Conservation (phyloP, 2,329 filamentous ascomycete genomes). For the Xylaria sp. region DNA sequence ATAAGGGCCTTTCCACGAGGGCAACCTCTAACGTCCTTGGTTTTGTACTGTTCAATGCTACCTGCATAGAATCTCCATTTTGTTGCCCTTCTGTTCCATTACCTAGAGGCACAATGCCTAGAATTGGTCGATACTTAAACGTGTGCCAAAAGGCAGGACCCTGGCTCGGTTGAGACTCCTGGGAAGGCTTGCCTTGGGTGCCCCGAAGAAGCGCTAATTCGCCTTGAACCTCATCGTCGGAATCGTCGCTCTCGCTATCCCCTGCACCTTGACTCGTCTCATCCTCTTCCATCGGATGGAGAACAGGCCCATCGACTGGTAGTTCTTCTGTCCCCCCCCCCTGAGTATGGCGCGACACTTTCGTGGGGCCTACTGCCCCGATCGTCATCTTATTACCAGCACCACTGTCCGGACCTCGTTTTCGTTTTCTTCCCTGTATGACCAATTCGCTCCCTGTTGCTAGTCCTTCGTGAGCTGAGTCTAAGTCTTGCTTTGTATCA, state of each 20-base stretch:
- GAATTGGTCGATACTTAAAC: slow-evolving; percentile 92
- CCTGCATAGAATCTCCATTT: slow-evolving; percentile 31
- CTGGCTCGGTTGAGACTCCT: slow-evolving; percentile 37
- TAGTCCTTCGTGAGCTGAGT: slow-evolving; percentile 46
- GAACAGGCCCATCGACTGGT: slow-evolving; percentile 40
- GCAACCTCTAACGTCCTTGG: slow-evolving; percentile 76
- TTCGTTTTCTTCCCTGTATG: slow-evolving; percentile 61
- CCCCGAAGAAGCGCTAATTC: slow-evolving; percentile 48
- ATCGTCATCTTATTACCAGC: slow-evolving; percentile 64
- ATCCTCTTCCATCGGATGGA: slow-evolving; percentile 48
- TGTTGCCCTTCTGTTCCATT: slow-evolving; percentile 48
- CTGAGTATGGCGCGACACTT: slow-evolving; percentile 41
- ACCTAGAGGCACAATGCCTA: slow-evolving; percentile 71
- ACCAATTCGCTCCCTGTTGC: slow-evolving; percentile 46
- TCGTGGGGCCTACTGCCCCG: slow-evolving; percentile 50
- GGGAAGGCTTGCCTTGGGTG: slow-evolving; percentile 44
- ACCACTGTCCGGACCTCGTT: slow-evolving; percentile 62
- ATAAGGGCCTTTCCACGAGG: slow-evolving; percentile 85
- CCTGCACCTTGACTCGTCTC: slow-evolving; percentile 43
- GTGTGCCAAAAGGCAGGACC: slow-evolving; percentile 74
- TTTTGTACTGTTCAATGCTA: slow-evolving; percentile 21
- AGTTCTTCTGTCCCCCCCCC: slow-evolving; percentile 43
- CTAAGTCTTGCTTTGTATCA: slow-evolving; percentile 78
- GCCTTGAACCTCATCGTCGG: slow-evolving; percentile 49
- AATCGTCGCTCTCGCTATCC: slow-evolving; percentile 50